These are phyloP conservation scores for Neospermospora avenae DNA, from an alignment of 2,329 filamentous ascomycete genomes.

Conservation along the genomic window DNA sequence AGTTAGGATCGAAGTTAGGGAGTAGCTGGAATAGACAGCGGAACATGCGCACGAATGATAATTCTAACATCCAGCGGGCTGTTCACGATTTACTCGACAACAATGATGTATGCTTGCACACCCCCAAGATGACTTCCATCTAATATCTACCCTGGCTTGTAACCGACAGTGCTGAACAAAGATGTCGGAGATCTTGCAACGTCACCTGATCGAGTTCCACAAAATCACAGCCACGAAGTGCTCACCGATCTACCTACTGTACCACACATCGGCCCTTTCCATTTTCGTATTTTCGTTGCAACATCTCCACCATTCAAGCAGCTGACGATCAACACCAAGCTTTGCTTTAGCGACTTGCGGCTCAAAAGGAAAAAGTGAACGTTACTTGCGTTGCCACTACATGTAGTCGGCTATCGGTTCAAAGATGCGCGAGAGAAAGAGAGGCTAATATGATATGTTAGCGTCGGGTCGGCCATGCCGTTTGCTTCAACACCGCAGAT, in stretches of 20 bases:
- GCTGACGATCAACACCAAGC: not conserved
- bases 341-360: not conserved
- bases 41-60: not conserved
- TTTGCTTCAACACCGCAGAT: not conserved
- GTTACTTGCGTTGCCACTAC: conserved; percentile 3
- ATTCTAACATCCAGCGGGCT: not conserved
- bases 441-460: no score
- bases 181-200: not conserved
- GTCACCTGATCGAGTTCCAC: not conserved
- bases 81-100: not conserved
- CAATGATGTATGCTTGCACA: no score
- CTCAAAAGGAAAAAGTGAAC: conserved; percentile 1
- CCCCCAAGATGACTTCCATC: not conserved
- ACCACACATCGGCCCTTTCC: conserved; percentile 1
- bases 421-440: not conserved
- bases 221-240: not conserved
- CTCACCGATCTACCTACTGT: not conserved
- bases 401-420: not conserved
- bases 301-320: not conserved
- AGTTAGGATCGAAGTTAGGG: not conserved
- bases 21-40: not conserved
- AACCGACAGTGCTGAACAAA: not conserved
- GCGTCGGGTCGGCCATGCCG: not conserved
- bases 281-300: not conserved
- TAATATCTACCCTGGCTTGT: no score